A percentile compares a stretch with the other conserved stretches of the same genome.
Conservation (phyloP, 495 filamentous ascomycete species). For the Trichoderma virens region DNA sequence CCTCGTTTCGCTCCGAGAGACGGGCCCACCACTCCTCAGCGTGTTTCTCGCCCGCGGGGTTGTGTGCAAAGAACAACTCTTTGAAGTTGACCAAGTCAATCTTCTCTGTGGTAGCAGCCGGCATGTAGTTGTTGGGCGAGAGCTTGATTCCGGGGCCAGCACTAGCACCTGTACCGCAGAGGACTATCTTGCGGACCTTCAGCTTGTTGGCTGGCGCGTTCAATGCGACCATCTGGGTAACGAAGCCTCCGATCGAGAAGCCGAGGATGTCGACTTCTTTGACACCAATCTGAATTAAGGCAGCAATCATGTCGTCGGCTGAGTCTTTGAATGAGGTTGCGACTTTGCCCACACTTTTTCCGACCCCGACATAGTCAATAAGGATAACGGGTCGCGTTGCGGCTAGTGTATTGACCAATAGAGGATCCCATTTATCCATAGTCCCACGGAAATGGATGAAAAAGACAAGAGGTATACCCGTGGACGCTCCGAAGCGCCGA, state of each 20-base stretch:
- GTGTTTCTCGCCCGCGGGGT: constrained; percentile 10
- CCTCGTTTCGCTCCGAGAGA: constrained; percentile 14
- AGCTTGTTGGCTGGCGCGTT: constrained; percentile 10
- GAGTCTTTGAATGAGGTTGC: constrained; percentile 16
- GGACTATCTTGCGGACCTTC: constrained; percentile 17
- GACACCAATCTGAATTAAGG: constrained; percentile 24
- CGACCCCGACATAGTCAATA: constrained; percentile 26
- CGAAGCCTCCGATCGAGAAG: constrained; percentile 26
- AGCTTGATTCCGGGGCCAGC: constrained; percentile 15
- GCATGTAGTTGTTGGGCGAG: constrained; percentile 16
- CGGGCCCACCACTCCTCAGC: constrained; percentile 18
- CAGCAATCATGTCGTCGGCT: constrained; percentile 23
- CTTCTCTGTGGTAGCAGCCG: constrained; percentile 11
- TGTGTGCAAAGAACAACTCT: constrained; percentile 17
- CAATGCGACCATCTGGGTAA: constrained; percentile 23
- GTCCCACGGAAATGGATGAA: constrained; percentile 29
- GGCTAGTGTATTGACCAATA: constrained; percentile 24
- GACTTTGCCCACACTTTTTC: constrained; percentile 19
- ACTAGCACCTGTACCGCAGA: constrained; percentile 20
- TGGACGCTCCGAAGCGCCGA: constrained; percentile 25
- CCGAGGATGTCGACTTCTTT: constrained; percentile 25
- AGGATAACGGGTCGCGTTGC: constrained; percentile 18
- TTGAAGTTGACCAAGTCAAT: constrained; percentile 18
- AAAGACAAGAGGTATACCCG: constrained; percentile 23
- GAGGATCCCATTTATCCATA: constrained; percentile 24